Base-by-base conservation (phyloP, 768 basidiomycete genomes). In the Psilocybe sp. region DNA sequence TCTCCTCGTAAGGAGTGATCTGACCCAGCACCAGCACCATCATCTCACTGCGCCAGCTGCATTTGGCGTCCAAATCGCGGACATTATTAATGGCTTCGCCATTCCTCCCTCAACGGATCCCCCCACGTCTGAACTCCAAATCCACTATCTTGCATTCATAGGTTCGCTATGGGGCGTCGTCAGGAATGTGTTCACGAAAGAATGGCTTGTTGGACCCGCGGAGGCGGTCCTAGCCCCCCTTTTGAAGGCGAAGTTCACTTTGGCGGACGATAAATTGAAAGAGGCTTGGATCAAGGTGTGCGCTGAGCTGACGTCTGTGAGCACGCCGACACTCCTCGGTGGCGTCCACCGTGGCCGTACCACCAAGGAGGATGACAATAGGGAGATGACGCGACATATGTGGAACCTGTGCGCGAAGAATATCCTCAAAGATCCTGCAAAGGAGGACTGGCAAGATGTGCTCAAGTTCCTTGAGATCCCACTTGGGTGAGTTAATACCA, bases 131-230 rank as follows among this genome's bases (percentile, higher is more conserved):
- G 54, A 60, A 3, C 58, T 48, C 3, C 77, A 81, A 56, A 41
- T 68, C 16, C 59, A 51, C 28, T 67, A 65, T 40, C 65, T 85
- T n/a, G 46, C 50, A 2, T 63, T 74, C 23, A 64, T 79, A 10
- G 60, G 61, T 40, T 72, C 71, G 44, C 63, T 86, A 28, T 87
- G 83, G 84, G 64, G 55, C 14, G 69, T 73, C 11, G 69, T 78
- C 63, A 75, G 70, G 64, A 74, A 75, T 34, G 74, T 78, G 5
- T 82, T 82, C 43, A 57, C 66, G 15, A 36, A 58, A 1, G 31
- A 65, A 7, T 72, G 65, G 66, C 71, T 85, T 14, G 59, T 71
- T 1, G 62, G 65, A 5, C 63, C 70, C 1, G 79, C 82, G 10
- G 75, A 77, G 48, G 59, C 61, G 0, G 70, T 86, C 18, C 65